A percentile compares a stretch with the other conserved stretches of the same genome.
Evolutionary conservation across 192 early-diverging fungal genomes (phyloP).

Genomic region (Diversispora epigaea): DNA sequence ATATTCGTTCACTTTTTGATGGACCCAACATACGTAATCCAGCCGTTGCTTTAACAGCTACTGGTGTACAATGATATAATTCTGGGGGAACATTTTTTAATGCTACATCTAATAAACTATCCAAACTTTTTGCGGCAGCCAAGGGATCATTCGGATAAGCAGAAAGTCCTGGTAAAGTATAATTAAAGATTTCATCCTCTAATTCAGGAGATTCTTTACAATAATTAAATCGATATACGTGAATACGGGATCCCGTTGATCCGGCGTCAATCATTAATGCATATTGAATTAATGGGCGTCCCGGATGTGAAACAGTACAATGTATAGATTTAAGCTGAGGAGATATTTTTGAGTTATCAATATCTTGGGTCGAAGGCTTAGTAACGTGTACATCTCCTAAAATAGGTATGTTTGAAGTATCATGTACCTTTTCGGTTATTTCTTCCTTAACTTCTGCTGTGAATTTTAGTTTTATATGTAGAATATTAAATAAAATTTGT

Average conservation of each 20-base stretch:
- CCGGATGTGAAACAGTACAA: constrained; percentile 61
- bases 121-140: constrained; percentile 79
- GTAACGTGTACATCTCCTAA: too few relatives aligned
- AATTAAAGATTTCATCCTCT: constrained; percentile 88
- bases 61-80: constrained; percentile 77
- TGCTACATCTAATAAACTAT: constrained; percentile 75
- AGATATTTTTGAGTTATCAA: background rate
- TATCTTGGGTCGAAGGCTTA: too few relatives aligned
- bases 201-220: constrained; percentile 80
- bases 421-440: too few relatives aligned
- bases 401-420: background rate
- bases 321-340: constrained; percentile 43
- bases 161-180: constrained; percentile 83
- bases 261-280: constrained; percentile 96
- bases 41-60: constrained; percentile 95
- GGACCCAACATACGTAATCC: constrained; percentile 81
- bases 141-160: constrained; percentile 64
- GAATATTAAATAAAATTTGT: too few relatives aligned
- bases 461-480: too few relatives aligned
- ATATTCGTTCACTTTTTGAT: constrained; percentile 69
- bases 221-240: constrained; percentile 95
- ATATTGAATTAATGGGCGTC: constrained; percentile 80
- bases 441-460: too few relatives aligned
- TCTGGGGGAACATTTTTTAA: constrained; percentile 67
- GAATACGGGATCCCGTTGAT: constrained; percentile 94